phyloP scores from a whole-genome alignment of 2,329 filamentous ascomycete species.

The Mycosphaerella sp. region DNA sequence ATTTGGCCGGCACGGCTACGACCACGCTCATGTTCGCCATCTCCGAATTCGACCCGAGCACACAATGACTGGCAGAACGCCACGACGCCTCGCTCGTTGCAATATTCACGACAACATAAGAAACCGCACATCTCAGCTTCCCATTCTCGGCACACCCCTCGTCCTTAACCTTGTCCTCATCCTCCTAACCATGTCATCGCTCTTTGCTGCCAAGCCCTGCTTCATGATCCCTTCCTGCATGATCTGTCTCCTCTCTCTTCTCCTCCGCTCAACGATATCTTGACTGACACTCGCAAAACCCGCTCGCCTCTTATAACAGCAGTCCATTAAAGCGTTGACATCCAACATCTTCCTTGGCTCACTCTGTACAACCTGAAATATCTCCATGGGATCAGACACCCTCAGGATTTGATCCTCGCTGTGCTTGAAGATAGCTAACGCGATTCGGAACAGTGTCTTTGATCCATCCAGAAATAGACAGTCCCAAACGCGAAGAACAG shows the following conservation, averaged over 20 bases:
- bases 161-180: slow-evolving; percentile 9
- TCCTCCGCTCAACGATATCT: slow-evolving; percentile 68
- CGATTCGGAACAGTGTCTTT: slow-evolving; percentile 87
- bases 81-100: not conserved
- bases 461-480: slow-evolving; percentile 93
- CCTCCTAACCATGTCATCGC: slow-evolving; percentile 9
- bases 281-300: slow-evolving; percentile 78
- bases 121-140: not conserved
- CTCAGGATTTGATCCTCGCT: slow-evolving; percentile 74
- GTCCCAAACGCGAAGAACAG: slow-evolving; percentile 88
- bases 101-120: not conserved
- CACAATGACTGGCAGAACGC: not conserved
- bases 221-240: slow-evolving; percentile 23
- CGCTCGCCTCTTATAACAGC: slow-evolving; percentile 63
- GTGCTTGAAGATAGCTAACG: slow-evolving; percentile 83
- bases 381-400: slow-evolving; percentile 83
- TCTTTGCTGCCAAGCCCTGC: slow-evolving; percentile 6
- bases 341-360: slow-evolving; percentile 77
- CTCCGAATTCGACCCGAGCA: no score
- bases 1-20: no score
- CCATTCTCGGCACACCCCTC: slow-evolving; percentile 1
- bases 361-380: slow-evolving; percentile 88
- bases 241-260: slow-evolving; percentile 53
- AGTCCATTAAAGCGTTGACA: slow-evolving; percentile 73
- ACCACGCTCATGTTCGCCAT: no score